A percentile compares a stretch with the other conserved stretches of the same genome.
Evolutionary conservation across 768 basidiomycete species (phyloP).

Genomic region (Trametes meyenii): DNA sequence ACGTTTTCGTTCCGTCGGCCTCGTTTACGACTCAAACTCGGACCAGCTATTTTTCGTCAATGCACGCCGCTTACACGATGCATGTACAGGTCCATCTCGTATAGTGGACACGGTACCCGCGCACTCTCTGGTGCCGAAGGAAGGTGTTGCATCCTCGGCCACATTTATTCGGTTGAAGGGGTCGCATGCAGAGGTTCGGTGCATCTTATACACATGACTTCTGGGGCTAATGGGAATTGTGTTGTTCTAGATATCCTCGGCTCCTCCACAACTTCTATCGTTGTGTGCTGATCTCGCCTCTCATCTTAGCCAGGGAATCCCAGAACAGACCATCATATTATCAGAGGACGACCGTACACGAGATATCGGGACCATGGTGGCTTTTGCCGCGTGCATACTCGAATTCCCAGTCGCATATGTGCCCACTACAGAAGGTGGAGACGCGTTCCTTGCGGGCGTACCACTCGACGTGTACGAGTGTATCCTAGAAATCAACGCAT

Average conservation of each 20-base stretch:
- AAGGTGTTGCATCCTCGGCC: not conserved
- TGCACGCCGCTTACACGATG: not conserved
- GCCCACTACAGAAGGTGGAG: constrained; percentile 37
- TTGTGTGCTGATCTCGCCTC: not conserved
- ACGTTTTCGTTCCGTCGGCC: constrained; percentile 45
- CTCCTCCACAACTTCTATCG: not conserved
- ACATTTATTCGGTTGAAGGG: not conserved
- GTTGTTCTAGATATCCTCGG: not conserved
- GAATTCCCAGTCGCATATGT: constrained; percentile 64
- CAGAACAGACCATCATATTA: not conserved
- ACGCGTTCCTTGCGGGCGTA: constrained; percentile 47
- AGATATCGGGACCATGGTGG: constrained; percentile 38
- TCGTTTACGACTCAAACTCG: constrained; percentile 49
- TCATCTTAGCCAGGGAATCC: not conserved
- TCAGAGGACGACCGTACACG: not conserved
- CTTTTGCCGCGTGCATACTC: constrained; percentile 60
- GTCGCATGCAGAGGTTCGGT: not conserved
- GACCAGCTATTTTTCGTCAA: constrained; percentile 58
- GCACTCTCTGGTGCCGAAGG: not conserved
- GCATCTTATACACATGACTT: no score
- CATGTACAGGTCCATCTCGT: not conserved
- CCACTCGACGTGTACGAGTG: constrained; percentile 57
- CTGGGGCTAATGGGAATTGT: not conserved
- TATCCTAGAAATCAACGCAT: constrained; percentile 28
- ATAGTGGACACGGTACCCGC: no score